Conservation (phyloP, 202 grass and related monocot genomes). For the Setaria viridis region DNA sequence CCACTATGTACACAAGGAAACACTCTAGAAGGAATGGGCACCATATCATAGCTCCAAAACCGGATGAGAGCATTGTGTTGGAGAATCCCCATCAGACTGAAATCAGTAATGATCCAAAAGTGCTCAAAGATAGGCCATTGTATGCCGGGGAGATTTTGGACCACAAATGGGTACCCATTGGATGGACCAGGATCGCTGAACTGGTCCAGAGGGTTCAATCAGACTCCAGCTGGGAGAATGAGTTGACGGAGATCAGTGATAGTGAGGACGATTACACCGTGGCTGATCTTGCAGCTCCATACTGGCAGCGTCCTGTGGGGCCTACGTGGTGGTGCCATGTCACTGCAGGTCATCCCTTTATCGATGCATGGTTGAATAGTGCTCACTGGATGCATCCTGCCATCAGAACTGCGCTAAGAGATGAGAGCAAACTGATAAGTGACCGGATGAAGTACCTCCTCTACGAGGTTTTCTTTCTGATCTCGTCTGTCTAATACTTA, state of each 20-base stretch:
- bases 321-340: conserved; percentile 91
- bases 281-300: conserved; percentile 76
- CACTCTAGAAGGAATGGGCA: conserved; percentile 31
- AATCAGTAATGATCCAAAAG: conserved; percentile 32
- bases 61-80: conserved; percentile 30
- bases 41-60: neutral
- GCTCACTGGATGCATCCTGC: conserved; percentile 81
- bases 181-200: conserved; percentile 72
- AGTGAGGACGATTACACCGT: conserved; percentile 69
- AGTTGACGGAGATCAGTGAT: conserved; percentile 52
- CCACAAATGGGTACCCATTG: conserved; percentile 78
- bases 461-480: conserved; percentile 69
- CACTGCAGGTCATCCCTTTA: conserved; percentile 53
- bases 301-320: conserved; percentile 70
- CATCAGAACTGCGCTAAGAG: conserved; percentile 74
- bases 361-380: conserved; percentile 68
- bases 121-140: conserved; percentile 44
- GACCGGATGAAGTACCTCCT: conserved; percentile 90
- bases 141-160: conserved; percentile 53
- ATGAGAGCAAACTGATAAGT: conserved; percentile 80
- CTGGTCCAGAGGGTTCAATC: conserved; percentile 67
- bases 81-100: conserved; percentile 39
- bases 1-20: conserved; percentile 27
- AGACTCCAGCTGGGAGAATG: conserved; percentile 60
- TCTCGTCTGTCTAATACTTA: conserved; percentile 17